Base-by-base conservation (phyloP, 805 yeast genomes). In the Saccharomycopsis schoenii region DNA sequence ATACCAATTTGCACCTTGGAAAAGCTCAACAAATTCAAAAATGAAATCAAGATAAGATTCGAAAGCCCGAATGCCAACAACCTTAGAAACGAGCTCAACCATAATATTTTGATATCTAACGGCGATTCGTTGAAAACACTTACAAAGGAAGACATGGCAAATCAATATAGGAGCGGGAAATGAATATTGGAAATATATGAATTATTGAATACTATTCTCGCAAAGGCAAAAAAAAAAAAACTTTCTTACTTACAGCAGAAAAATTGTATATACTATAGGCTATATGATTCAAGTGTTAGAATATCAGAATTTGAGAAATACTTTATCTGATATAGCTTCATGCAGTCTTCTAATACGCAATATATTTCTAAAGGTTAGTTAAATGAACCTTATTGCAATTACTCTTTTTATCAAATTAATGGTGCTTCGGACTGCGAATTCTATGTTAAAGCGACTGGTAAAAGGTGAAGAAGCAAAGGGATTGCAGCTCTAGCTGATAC, bases 51-150 rank as follows among this genome's bases (percentile, higher is more conserved):
- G 8, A 89, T 84, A 73, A 89, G 91, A 68, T 89, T 89, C 14
- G 93, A 85, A 60, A 86, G 74, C 2, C 96, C 96, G 68, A 84
- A 90, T 2, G 93, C 85, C 56, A 83, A 72, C 79, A 88, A 78
- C 34, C 97, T 76, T 17, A 88, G 74, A 65, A 87, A 84, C 11
- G 86, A 88, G 3, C 90, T 84, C 10, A 74, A 70, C 83, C 93
- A 82, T 50, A 90, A 78, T 17, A 88, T 69, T 62, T 82, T 74
- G 39, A 85, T 80, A 69, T 89, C 96, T 15, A 65, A 60, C 9
- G 74, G 68, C 0, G 84, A 47, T 47, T 47, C 52, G 21, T 25
- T 12, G 10, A 47, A 47, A 24, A 24, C 74, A 56, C 73, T 74
- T 29, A 59, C 62, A 21, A 80, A 63, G 5, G 83, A 47, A 47